Evolutionary conservation across 192 early-diverging fungal genomes (phyloP).

Genomic region (Umbelopsis ramanniana): DNA sequence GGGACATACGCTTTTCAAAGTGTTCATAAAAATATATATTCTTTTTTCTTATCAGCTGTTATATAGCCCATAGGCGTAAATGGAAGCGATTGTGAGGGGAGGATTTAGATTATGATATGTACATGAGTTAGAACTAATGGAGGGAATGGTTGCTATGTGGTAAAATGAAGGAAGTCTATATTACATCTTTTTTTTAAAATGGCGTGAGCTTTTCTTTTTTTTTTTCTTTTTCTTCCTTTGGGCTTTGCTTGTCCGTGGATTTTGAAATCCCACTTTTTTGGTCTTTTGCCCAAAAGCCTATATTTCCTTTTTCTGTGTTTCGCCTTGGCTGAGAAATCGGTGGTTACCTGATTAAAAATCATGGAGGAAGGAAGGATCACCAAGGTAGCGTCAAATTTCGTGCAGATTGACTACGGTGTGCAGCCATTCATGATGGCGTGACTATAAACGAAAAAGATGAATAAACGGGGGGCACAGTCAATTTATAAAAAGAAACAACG

Average conservation of each 20-base stretch:
- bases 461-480: not conserved
- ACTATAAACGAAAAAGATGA: not conserved
- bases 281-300: not conserved
- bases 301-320: not conserved
- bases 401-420: conserved; percentile 43
- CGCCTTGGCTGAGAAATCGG: not conserved
- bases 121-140: conserved; percentile 1
- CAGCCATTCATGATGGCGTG: conserved; percentile 37
- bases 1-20: too few species aligned
- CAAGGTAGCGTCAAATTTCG: not conserved
- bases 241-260: not conserved
- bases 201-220: not conserved
- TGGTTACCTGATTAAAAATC: too few species aligned
- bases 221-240: not conserved
- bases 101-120: conserved; percentile 14
- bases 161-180: not conserved
- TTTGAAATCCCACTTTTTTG: not conserved
- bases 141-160: too few species aligned
- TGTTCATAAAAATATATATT: too few species aligned
- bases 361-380: not conserved
- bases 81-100: not conserved
- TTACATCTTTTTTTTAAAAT: not conserved
- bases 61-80: too few species aligned
- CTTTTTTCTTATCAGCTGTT: too few species aligned
- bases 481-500: not conserved